Evolutionary conservation across 2,329 filamentous ascomycete genomes (phyloP).

Genomic region (Trichoderma hamatum): DNA sequence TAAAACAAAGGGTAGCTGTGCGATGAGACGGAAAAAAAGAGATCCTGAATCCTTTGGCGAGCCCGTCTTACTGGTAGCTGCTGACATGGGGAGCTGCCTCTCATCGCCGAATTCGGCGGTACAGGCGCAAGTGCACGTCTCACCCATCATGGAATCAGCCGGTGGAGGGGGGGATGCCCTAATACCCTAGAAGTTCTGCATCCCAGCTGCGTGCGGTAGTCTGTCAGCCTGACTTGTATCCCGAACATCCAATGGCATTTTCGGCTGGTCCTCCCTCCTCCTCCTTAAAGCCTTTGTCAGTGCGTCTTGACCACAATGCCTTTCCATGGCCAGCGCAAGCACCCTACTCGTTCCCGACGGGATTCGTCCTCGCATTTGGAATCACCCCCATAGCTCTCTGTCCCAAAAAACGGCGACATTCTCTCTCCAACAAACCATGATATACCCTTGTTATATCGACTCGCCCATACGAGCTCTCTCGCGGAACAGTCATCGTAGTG

Average conservation of each 20-base stretch:
- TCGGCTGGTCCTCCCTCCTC: conserved; percentile 2
- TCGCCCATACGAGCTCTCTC: neutral
- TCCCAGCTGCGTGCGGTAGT: conserved; percentile 8
- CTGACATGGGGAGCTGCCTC: conserved; percentile 20
- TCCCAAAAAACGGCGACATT: neutral
- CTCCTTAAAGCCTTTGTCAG: neutral
- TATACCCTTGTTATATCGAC: neutral
- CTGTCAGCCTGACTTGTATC: conserved; percentile 11
- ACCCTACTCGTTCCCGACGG: neutral
- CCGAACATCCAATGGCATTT: conserved; percentile 10
- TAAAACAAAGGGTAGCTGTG: neutral
- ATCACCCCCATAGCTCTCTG: neutral
- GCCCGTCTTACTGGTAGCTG: conserved; percentile 5
- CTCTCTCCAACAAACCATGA: neutral
- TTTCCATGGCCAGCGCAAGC: neutral
- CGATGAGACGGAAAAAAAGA: neutral
- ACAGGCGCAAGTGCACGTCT: conserved; percentile 14
- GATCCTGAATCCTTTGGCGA: conserved; percentile 21
- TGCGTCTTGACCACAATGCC: neutral
- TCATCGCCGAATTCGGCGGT: conserved; percentile 24
- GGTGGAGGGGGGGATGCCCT: neutral
- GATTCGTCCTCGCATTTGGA: neutral
- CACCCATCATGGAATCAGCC: conserved; percentile 14
- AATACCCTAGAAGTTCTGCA: conserved; percentile 9
- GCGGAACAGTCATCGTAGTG: neutral